A percentile compares a stretch with the other conserved stretches of the same genome.
Evolutionary conservation across 345 rosid genomes (phyloP).

Genomic region (Salix suchowensis): DNA sequence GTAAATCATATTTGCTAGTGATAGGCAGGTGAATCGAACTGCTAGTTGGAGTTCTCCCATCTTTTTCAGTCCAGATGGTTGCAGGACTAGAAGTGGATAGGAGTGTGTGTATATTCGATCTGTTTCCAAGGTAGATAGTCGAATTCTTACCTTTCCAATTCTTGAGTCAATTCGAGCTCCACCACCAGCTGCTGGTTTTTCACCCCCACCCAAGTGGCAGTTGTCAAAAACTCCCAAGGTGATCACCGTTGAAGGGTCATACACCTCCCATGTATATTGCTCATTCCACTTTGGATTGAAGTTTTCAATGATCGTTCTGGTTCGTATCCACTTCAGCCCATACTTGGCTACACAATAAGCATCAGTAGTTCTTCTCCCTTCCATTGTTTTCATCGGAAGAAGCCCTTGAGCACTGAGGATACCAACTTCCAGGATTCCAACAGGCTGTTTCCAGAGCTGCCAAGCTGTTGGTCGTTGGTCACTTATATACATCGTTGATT

Average conservation of each 20-base stretch:
- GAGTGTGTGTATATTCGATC: constrained; percentile 29
- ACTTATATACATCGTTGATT: constrained; percentile 29
- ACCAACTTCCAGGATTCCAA: constrained; percentile 31
- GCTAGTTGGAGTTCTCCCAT: constrained; percentile 35
- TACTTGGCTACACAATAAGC: constrained; percentile 34
- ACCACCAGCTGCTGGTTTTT: constrained; percentile 6
- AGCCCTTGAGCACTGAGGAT: constrained; percentile 32
- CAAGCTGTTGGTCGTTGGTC: constrained; percentile 29
- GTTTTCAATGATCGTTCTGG: constrained; percentile 27
- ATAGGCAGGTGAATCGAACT: constrained; percentile 30
- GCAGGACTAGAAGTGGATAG: constrained; percentile 32
- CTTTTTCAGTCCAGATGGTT: constrained; percentile 30
- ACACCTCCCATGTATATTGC: constrained; percentile 36
- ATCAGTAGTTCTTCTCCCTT: constrained; percentile 21
- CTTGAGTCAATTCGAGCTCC: constrained; percentile 17
- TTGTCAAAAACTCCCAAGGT: constrained; percentile 35
- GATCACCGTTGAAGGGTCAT: constrained; percentile 34
- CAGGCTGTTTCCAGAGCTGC: constrained; percentile 30
- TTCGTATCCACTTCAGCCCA: constrained; percentile 30
- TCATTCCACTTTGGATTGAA: constrained; percentile 37
- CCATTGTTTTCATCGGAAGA: constrained; percentile 25
- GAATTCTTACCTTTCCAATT: constrained; percentile 32
- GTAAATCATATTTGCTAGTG: constrained; percentile 26
- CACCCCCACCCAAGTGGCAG: constrained; percentile 21
- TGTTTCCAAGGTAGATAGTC: constrained; percentile 27